Evolutionary conservation across 352 stramenopile genomes (phyloP), one percentile per base, ranked within the genome.

Genomic region (Globisporangium polare): DNA sequence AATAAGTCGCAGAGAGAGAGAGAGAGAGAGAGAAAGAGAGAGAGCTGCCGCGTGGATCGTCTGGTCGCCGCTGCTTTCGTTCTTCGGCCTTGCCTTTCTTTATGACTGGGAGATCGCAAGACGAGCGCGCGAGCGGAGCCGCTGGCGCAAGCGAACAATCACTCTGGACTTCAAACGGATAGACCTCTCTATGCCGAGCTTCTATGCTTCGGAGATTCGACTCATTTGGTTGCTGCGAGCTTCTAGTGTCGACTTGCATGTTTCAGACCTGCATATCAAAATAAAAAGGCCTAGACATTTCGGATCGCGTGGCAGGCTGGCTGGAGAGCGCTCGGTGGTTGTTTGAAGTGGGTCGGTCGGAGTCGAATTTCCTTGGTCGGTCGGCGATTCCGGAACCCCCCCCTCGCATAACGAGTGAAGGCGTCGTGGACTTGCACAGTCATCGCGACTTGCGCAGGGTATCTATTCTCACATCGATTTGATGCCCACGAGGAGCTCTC

Each of bases 81-180:
- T 12, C 43, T 24, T 7, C 43, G n/a, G 41, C 7, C 43, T 15
- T 50, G 43, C 27, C 50, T 26, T 27, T 39, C 50, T 56, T 41
- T 55, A 24, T 55, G 22, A 39, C 49, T 39, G 49, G 50, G 50
- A 37, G 50, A 41, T 55, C 27, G 50, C 50, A 42, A 54, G 20
- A 22, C 26, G 27, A 50, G 20, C n/a, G 18, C n/a, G n/a, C 46
- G 15, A 15, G 9, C 41, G 41, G 41, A 46, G 41, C 49, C 26
- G 15, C 47, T 33, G 24, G 24, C 15, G 26, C 47, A 20, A 27
- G 46, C 13, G 47, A 52, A 56, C 50, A 42, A 56, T 56, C 50
- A 56, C 50, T 56, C 50, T 42, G 50, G 3, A 43, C 50, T 56
- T 56, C 50, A 56, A 46, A 46, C 41, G 18, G 18, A 20, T 46